Evolutionary conservation across 352 stramenopile species (phyloP).

Genomic region (Phytophthora palmivora): DNA sequence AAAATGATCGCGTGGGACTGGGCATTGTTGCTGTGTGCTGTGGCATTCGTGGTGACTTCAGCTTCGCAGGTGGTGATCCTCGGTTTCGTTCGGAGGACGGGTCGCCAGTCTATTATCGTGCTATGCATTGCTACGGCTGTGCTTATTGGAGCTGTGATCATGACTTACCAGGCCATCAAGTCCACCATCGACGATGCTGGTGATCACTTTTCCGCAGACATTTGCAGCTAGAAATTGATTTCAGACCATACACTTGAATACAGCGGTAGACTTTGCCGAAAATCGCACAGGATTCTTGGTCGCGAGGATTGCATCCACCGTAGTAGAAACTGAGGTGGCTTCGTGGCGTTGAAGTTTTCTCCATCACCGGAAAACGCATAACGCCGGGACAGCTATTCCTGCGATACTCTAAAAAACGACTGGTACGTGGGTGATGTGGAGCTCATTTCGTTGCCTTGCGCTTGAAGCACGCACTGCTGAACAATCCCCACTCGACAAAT

Average conservation of each 20-base stretch:
- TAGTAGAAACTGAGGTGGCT: too few species aligned
- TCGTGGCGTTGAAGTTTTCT: constrained; percentile 18
- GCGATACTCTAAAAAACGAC: constrained; percentile 14
- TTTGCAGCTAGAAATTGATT: constrained; percentile 45
- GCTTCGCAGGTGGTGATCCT: constrained; percentile 62
- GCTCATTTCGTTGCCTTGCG: background rate
- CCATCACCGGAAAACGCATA: constrained; percentile 29
- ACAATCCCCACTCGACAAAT: constrained; percentile 1
- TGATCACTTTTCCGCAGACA: constrained; percentile 41
- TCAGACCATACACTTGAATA: too few species aligned
- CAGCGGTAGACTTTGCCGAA: too few species aligned
- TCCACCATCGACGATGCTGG: constrained; percentile 49
- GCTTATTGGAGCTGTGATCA: constrained; percentile 47
- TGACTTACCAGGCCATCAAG: constrained; percentile 65
- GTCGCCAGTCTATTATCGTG: constrained; percentile 66
- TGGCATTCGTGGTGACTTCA: too few species aligned
- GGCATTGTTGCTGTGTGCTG: too few species aligned
- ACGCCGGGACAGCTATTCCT: constrained; percentile 16
- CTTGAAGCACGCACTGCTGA: constrained; percentile 18
- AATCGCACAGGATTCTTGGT: too few species aligned
- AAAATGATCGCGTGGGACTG: too few species aligned
- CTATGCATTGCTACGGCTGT: constrained; percentile 61
- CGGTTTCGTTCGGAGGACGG: constrained; percentile 57
- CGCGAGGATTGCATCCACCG: too few species aligned
- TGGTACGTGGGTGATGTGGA: constrained; percentile 2